These are phyloP conservation scores for Nadsonia fulvescens DNA, from an alignment of 805 yeast genomes.

Conservation along the genomic window DNA sequence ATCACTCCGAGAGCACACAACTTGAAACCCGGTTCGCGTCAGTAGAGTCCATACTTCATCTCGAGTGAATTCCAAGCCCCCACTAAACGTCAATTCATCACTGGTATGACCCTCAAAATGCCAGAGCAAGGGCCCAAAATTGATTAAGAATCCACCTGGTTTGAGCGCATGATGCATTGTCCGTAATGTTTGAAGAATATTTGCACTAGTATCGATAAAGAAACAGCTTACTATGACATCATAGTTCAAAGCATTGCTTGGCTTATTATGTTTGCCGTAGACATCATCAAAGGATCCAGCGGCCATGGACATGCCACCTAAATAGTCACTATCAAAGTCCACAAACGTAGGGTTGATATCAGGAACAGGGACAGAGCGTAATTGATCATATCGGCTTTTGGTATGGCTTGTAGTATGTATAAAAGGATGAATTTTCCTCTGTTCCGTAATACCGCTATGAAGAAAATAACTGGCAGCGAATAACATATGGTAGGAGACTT, in stretches of 20 bases:
- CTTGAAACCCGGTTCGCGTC: conserved; percentile 30
- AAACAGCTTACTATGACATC: conserved; percentile 35
- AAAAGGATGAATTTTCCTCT: conserved; percentile 19
- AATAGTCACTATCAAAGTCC: conserved; percentile 7
- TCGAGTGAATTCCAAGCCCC: conserved; percentile 49
- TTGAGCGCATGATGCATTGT: conserved; percentile 33
- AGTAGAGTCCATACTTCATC: conserved; percentile 50
- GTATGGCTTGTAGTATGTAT: conserved; percentile 59
- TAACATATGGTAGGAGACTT: conserved; percentile 66
- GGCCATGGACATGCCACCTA: conserved; percentile 39
- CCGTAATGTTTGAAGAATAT: conserved; percentile 57
- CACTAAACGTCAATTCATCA: too few relatives aligned
- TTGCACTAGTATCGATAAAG: conserved; percentile 86
- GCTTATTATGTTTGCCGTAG: too few relatives aligned
- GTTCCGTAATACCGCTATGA: conserved; percentile 6
- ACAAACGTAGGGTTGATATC: conserved; percentile 15
- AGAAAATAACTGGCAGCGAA: conserved; percentile 26
- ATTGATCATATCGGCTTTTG: conserved; percentile 28
- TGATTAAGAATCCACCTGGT: conserved; percentile 59
- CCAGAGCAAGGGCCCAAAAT: conserved; percentile 83
- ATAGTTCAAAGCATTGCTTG: conserved; percentile 16
- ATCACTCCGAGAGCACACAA: conserved; percentile 26
- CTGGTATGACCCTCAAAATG: conserved; percentile 43
- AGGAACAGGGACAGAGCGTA: conserved; percentile 25
- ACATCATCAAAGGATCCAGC: conserved; percentile 58